Percentiles rank a stretch among this genome's conserved stretches.
phyloP scores from a whole-genome alignment of 192 early-diverging fungal genomes.

The Backusella westeae region DNA sequence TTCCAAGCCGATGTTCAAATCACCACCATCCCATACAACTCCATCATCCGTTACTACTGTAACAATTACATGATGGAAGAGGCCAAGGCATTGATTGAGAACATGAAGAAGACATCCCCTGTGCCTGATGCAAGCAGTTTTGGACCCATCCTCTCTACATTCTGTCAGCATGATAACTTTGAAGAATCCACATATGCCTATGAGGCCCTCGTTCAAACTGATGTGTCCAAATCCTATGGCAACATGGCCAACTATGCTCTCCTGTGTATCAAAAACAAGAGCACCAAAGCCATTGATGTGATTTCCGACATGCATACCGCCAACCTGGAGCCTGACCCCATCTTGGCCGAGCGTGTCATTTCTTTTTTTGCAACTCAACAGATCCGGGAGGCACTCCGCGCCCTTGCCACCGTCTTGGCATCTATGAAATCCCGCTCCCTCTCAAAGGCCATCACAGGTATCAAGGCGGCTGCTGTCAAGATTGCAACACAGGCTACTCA shows the following conservation, averaged over 20 bases:
- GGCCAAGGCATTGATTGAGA: constrained; percentile 20
- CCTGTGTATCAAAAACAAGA: constrained; percentile 16
- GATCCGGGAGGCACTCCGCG: constrained; percentile 10
- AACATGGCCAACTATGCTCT: constrained; percentile 35
- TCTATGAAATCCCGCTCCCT: constrained; percentile 10
- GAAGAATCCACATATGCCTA: constrained; percentile 23
- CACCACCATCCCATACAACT: constrained; percentile 32
- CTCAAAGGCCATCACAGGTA: constrained; percentile 12
- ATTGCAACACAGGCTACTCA: not conserved
- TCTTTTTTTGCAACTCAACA: not conserved
- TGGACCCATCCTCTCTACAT: constrained; percentile 31
- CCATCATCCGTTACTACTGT: constrained; percentile 38
- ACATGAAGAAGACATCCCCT: constrained; percentile 19
- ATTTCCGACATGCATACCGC: constrained; percentile 27
- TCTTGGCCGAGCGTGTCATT: constrained; percentile 21
- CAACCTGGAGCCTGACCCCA: constrained; percentile 27
- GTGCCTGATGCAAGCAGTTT: constrained; percentile 35
- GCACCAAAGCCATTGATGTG: constrained; percentile 10
- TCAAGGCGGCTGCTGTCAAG: constrained; percentile 17
- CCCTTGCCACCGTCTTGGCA: not conserved
- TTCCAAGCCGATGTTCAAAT: constrained; percentile 23
- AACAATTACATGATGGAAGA: constrained; percentile 1
- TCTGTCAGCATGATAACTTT: constrained; percentile 12
- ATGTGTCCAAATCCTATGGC: constrained; percentile 33
- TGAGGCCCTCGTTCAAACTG: constrained; percentile 19